Evolutionary conservation across 495 filamentous ascomycete species (phyloP), one percentile per base, ranked within the genome.

Genomic region (Xanthoparmelia taractica): DNA sequence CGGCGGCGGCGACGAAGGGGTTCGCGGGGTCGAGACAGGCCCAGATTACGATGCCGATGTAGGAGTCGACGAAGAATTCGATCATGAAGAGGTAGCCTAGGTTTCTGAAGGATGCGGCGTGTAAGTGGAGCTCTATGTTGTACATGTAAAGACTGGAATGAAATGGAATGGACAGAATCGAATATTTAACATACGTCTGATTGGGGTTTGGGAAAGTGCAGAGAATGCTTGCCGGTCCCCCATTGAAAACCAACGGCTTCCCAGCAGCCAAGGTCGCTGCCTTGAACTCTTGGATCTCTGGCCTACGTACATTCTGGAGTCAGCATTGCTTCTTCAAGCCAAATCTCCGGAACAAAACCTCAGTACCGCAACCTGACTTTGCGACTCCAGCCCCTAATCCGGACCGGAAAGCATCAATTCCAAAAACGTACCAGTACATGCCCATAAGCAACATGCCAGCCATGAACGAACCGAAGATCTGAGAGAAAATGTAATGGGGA

Each of bases 11-110:
- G 37, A 82, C 70, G 70, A 83, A 82, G 15, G 79, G 80, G 66
- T 83, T 83, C 8, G 79, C 78, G 1, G 79, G 80, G 66, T 81
- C 80, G 60, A 83, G 76, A 60, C 70, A 73, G 36, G 80, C 71
- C 80, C 80, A 83, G 68, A 82, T 82, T 20, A 83, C 73, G 52
- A 81, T 70, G 36, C 77, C 77, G 65, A 82, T 77, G 70, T 80
- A 82, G 65, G 65, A 71, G 65, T 82, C 78, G 25, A 80, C 79
- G 69, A 82, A 80, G 67, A 78, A 83, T 66, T 83, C 80, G 65
- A 72, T 79, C 33, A 83, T 56, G 73, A 83, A 81, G 11, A 82
- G 70, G 66, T 76, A 80, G 27, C 79, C 79, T 34, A 77, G 72
- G 63, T 70, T 72, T 20, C 66, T 68, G 48, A 7, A 54, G 18